phyloP scores from a whole-genome alignment of 148 eudicot species.

The Pouteria glomerata region DNA sequence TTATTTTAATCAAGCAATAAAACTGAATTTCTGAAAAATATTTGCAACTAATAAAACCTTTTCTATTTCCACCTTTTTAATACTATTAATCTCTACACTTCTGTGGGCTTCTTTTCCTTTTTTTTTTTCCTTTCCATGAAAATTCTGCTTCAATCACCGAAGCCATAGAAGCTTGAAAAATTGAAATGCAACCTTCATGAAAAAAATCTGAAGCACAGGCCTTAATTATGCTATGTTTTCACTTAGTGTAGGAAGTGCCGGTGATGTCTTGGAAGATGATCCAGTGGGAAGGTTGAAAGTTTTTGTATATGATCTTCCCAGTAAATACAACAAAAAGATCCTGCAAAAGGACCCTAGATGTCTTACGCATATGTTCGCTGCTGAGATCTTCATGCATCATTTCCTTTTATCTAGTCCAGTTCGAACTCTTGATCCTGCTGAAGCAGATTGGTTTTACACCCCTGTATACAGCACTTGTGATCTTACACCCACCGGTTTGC shows the following conservation, averaged over 20 bases:
- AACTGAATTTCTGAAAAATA: too few relatives aligned
- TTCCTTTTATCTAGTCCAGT: conserved; percentile 87
- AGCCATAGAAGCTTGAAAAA: too few relatives aligned
- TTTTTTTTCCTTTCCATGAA: too few relatives aligned
- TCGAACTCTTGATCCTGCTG: conserved; percentile 87
- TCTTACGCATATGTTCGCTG: conserved; percentile 96
- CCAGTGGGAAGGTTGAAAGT: conserved; percentile 92
- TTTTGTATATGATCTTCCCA: conserved; percentile 90
- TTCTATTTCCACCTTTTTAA: too few relatives aligned
- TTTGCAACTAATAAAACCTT: too few relatives aligned
- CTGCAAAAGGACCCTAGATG: conserved; percentile 88
- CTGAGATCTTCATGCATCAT: conserved; percentile 91
- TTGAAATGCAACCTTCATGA: not conserved
- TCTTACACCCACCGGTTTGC: conserved; percentile 86
- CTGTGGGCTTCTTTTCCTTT: not conserved
- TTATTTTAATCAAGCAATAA: not conserved
- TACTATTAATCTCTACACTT: not conserved
- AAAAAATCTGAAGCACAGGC: not conserved
- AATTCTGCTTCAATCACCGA: too few relatives aligned
- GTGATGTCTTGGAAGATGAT: conserved; percentile 93
- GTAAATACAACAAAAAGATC: conserved; percentile 92
- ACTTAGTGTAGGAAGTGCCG: conserved; percentile 65
- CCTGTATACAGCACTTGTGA: conserved; percentile 92
- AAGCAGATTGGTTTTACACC: conserved; percentile 97
- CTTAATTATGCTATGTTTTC: not conserved